Evolutionary conservation across 768 basidiomycete species (phyloP), one percentile per base, ranked within the genome.

Genomic region (Psilocybe cubensis): DNA sequence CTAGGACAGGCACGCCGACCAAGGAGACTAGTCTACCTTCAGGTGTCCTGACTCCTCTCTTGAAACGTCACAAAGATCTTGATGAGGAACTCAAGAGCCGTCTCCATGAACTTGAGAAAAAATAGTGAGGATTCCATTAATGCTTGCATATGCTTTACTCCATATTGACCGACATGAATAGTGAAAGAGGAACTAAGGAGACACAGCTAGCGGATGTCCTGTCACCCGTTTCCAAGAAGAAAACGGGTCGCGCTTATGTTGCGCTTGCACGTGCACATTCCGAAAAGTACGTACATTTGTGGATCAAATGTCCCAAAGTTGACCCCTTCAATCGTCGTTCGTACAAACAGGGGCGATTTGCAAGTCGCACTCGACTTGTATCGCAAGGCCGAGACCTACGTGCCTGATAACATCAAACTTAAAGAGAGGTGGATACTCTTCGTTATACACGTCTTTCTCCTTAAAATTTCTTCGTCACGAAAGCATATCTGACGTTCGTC

Each of bases 371-470:
- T 94, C 35, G 88, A 91, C 53, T 81, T 94, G 14, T 94, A 93
- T 68, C 85, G 86, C 67, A 89, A 90, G 64, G 92, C 91, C 18
- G 87, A 88, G 69, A 79, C 80, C 4, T 93, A 92, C 62, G 90
- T 92, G 46, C 92, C 92, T n/a, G 88, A 92, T 56, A 94, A 94
- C 67, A 71, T 84, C 72, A 93, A 91, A 70, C 80, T 94, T 47
- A 85, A 87, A 82, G 90, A 91, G 80, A 89, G 92, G 92, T 93
- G 81, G 83, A 86, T 86, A 79, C 80, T 84, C 78, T 88, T 86
- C 72, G 73, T 88, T 72, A 72, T 86, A 69, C 76, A 85, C 71
- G 81, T 87, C 69, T 87, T 86, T 68, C 74, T 86, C 70, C 80
- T 80, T 78, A 79, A 79, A 72, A 63, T 82, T 69, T 81, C 79